Conservation (phyloP, 2,329 filamentous ascomycete species). For the Fusarium nanum region DNA sequence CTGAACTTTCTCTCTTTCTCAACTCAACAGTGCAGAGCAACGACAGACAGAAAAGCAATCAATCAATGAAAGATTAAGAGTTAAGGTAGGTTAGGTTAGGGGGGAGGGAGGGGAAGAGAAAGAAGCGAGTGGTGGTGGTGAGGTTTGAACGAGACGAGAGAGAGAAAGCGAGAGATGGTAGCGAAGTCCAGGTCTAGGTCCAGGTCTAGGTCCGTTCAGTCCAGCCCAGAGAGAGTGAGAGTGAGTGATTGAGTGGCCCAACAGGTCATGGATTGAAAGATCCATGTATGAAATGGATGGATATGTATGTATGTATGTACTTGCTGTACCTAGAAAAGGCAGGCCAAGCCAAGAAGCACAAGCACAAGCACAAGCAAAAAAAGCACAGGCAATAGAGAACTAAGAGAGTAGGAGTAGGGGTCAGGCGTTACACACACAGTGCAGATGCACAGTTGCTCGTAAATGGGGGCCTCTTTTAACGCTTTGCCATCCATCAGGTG, state of each 20-base stretch:
- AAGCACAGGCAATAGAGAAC: constrained; percentile 7
- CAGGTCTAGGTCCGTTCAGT: constrained; percentile 4
- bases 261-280: constrained; percentile 31
- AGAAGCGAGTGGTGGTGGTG: constrained; percentile 33
- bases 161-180: constrained; percentile 25
- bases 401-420: constrained; percentile 19
- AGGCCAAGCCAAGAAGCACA: constrained; percentile 22
- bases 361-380: constrained; percentile 7
- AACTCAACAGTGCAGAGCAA: constrained; percentile 8
- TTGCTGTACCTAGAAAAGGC: constrained; percentile 1
- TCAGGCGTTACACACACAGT: constrained; percentile 42
- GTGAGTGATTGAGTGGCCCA: constrained; percentile 8
- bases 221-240: constrained; percentile 6
- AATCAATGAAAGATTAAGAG: constrained; percentile 16
- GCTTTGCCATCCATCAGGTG: constrained; percentile 1
- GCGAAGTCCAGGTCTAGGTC: constrained; percentile 14
- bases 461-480: constrained; percentile 4
- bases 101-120: constrained; percentile 22
- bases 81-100: constrained; percentile 39
- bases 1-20: constrained; percentile 5
- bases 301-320: background rate
- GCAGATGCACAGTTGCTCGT: constrained; percentile 27
- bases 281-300: constrained; percentile 5
- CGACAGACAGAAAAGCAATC: constrained; percentile 36
- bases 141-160: constrained; percentile 43